Conservation (phyloP, 2,329 filamentous ascomycete species). For the Rhytidhysteron rufulum region DNA sequence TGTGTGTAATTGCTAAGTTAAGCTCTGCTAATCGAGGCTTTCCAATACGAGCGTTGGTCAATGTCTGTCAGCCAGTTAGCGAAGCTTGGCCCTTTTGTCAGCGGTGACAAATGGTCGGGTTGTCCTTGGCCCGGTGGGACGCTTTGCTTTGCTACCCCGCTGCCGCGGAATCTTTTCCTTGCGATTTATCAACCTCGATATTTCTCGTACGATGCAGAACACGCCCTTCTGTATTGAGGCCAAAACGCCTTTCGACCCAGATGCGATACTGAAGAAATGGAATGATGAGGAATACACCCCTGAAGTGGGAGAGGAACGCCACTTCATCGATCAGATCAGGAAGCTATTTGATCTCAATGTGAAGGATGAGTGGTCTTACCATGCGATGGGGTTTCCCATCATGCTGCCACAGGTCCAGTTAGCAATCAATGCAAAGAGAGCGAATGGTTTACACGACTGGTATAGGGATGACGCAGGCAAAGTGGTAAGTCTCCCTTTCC, state of each 20-base stretch:
- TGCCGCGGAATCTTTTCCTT: no score
- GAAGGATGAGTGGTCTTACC: slow-evolving; percentile 49
- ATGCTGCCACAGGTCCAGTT: slow-evolving; percentile 48
- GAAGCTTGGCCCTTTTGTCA: no score
- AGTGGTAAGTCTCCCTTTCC: slow-evolving; percentile 24
- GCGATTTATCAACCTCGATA: background rate
- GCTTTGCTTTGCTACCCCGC: no score
- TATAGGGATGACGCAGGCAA: slow-evolving; percentile 43
- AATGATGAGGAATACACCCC: slow-evolving; percentile 32
- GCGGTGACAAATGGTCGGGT: no score
- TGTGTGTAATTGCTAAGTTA: no score
- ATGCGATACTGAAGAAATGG: slow-evolving; percentile 44
- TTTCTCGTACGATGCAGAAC: no score
- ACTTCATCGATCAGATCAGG: slow-evolving; percentile 45
- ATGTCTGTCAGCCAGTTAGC: no score
- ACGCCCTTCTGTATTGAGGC: slow-evolving; percentile 2
- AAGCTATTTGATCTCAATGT: slow-evolving; percentile 45
- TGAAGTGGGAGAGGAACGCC: slow-evolving; percentile 13
- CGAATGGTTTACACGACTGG: slow-evolving; percentile 50
- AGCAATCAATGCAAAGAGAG: slow-evolving; percentile 45
- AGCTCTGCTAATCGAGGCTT: no score
- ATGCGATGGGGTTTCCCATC: slow-evolving; percentile 48
- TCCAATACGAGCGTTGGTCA: no score
- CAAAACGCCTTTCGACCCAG: slow-evolving; percentile 39
- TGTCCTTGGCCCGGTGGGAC: no score